These are phyloP conservation scores for Fusarium brachygibbosum DNA, from an alignment of 2,329 filamentous ascomycete species.

Conservation along the genomic window DNA sequence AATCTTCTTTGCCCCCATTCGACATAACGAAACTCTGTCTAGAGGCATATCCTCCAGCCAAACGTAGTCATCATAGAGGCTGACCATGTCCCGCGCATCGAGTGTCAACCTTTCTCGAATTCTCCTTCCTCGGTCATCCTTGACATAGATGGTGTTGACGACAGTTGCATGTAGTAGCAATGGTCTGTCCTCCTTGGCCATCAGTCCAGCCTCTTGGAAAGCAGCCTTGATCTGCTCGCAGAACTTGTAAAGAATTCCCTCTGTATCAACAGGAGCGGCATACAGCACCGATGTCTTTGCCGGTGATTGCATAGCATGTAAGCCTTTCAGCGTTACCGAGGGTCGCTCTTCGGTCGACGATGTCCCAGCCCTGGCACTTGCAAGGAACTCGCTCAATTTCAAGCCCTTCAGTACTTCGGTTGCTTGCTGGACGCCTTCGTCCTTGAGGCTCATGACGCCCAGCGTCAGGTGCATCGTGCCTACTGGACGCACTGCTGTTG, in stretches of 20 bases:
- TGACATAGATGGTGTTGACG: conserved; percentile 85
- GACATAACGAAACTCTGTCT: conserved; percentile 82
- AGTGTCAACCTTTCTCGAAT: conserved; percentile 59
- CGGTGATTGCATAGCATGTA: conserved; percentile 72
- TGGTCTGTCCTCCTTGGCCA: conserved; percentile 70
- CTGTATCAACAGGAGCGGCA: conserved; percentile 68
- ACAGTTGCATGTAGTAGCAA: conserved; percentile 87
- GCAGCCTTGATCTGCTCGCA: conserved; percentile 65
- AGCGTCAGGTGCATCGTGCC: conserved; percentile 89
- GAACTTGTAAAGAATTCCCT: conserved; percentile 67
- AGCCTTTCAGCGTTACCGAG: conserved; percentile 64
- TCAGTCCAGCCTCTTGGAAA: conserved; percentile 69
- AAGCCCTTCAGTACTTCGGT: conserved; percentile 57
- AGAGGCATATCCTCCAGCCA: conserved; percentile 79
- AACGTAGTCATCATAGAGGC: conserved; percentile 71
- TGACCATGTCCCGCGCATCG: conserved; percentile 69
- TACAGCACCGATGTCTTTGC: conserved; percentile 74
- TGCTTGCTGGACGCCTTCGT: conserved; percentile 61
- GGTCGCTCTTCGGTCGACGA: conserved; percentile 44
- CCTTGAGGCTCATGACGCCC: conserved; percentile 82
- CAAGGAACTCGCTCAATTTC: conserved; percentile 57
- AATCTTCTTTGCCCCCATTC: conserved; percentile 84
- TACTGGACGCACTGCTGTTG: conserved; percentile 78
- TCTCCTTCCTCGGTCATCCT: conserved; percentile 50
- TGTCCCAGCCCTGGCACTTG: conserved; percentile 40